Evolutionary conservation across 257 asterid genomes (phyloP).

Genomic region (Paraleonurus japonicus): DNA sequence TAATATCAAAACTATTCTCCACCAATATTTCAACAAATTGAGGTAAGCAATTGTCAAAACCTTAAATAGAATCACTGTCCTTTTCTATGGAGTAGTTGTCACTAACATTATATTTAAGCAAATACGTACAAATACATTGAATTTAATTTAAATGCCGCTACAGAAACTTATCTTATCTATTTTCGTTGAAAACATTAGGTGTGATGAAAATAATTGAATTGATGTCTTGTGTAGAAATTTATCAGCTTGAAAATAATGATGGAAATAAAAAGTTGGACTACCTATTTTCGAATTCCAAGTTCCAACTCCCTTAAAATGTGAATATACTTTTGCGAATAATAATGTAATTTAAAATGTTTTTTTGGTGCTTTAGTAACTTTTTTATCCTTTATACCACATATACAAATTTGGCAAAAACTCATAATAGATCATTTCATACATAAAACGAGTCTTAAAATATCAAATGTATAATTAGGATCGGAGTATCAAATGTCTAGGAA

Average conservation of each 20-base stretch:
- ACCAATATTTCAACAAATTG: constrained; percentile 43
- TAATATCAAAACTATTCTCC: constrained; percentile 23
- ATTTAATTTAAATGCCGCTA: neutral
- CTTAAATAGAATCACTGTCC: neutral
- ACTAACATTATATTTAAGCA: neutral
- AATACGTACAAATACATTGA: neutral
- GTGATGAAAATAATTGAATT: neutral
- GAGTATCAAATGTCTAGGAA: no score
- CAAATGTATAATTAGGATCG: no score
- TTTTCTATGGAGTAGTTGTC: neutral
- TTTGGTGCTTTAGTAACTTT: no score
- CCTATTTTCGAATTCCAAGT: neutral
- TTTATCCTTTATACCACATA: no score
- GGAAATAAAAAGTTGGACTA: neutral
- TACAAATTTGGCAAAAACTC: no score
- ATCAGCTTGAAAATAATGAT: neutral
- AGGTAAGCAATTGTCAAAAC: constrained; percentile 24
- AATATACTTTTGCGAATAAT: no score
- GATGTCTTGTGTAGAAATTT: neutral
- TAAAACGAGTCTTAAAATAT: no score
- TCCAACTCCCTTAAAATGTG: no score
- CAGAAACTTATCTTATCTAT: neutral
- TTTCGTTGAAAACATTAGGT: neutral
- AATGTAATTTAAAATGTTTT: no score
- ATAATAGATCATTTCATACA: no score